Evolutionary conservation across 192 early-diverging fungal genomes (phyloP).

Genomic region (Paraglomus occultum): DNA sequence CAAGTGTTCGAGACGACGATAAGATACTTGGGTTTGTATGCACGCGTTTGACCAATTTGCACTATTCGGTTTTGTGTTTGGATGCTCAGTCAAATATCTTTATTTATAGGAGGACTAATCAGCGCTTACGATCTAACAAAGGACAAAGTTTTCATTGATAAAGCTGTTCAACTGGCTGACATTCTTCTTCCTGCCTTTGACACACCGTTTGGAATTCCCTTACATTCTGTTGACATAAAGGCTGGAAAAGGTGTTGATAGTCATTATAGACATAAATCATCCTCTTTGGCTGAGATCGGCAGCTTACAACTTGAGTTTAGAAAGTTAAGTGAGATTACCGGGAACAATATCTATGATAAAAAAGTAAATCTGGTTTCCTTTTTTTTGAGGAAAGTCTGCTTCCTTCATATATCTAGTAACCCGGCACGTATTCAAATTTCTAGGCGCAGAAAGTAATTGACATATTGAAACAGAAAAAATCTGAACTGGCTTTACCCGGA

Average conservation of each 20-base stretch:
- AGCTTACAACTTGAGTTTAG: conserved; percentile 76
- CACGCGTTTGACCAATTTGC: too few relatives aligned
- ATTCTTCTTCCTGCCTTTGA: conserved; percentile 59
- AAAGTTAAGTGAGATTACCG: conserved; percentile 64
- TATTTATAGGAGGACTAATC: too few relatives aligned
- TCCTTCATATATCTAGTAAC: not conserved
- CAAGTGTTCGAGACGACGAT: conserved; percentile 76
- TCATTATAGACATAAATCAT: conserved; percentile 33
- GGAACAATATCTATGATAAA: conserved; percentile 63
- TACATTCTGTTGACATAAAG: conserved; percentile 48
- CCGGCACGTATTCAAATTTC: not conserved
- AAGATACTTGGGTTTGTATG: conserved; percentile 72
- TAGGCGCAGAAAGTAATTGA: conserved; percentile 63
- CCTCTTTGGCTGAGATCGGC: conserved; percentile 60
- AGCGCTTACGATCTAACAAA: conserved; percentile 66
- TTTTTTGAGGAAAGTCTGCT: not conserved
- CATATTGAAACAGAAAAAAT: conserved; percentile 44
- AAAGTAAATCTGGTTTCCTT: conserved; percentile 42
- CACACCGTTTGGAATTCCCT: conserved; percentile 56
- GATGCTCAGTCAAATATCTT: too few relatives aligned
- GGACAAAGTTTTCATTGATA: conserved; percentile 54
- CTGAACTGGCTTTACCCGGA: conserved; percentile 59
- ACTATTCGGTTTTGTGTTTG: too few relatives aligned
- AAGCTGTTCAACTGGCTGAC: conserved; percentile 65
- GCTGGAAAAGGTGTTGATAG: conserved; percentile 33